Percentiles rank a stretch among this genome's conserved stretches.
Conservation (phyloP, 2,329 filamentous ascomycete genomes). For the Fusarium falciforme region DNA sequence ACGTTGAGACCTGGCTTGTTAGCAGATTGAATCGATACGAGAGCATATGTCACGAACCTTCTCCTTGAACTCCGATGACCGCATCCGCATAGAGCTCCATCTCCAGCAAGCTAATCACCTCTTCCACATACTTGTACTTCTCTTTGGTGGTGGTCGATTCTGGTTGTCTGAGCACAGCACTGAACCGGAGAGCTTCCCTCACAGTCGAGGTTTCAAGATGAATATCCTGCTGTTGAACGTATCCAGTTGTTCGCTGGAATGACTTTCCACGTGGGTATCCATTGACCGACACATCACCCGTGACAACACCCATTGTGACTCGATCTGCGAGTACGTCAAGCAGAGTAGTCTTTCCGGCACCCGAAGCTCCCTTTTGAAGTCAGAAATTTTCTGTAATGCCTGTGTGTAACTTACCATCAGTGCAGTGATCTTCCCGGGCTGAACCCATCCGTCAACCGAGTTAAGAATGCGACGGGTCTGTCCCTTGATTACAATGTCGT, state of each 20-base stretch:
- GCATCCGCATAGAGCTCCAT: constrained; percentile 73
- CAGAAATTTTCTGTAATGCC: not conserved
- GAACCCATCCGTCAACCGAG: constrained; percentile 78
- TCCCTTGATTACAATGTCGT: constrained; percentile 76
- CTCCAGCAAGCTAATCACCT: constrained; percentile 72
- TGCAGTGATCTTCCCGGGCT: constrained; percentile 77
- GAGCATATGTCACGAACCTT: constrained; percentile 46
- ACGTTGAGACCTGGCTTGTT: constrained; percentile 55
- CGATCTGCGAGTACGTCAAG: constrained; percentile 86
- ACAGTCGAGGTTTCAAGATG: constrained; percentile 72
- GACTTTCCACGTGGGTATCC: constrained; percentile 74
- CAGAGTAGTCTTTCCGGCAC: constrained; percentile 88
- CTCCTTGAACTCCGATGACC: constrained; percentile 68
- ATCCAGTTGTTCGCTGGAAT: constrained; percentile 88
- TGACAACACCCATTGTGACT: constrained; percentile 86
- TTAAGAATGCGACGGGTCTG: constrained; percentile 73
- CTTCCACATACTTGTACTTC: constrained; percentile 83
- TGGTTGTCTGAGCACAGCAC: constrained; percentile 82
- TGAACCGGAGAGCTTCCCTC: constrained; percentile 84
- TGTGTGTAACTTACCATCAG: constrained; percentile 61
- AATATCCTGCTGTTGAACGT: constrained; percentile 90
- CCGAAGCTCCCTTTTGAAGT: constrained; percentile 67
- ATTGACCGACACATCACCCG: constrained; percentile 77
- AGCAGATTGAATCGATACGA: not conserved
- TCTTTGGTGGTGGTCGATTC: constrained; percentile 72